These are phyloP conservation scores for Microstegium vimineum DNA, from an alignment of 176 grass and related monocot genomes.

Conservation along the genomic window DNA sequence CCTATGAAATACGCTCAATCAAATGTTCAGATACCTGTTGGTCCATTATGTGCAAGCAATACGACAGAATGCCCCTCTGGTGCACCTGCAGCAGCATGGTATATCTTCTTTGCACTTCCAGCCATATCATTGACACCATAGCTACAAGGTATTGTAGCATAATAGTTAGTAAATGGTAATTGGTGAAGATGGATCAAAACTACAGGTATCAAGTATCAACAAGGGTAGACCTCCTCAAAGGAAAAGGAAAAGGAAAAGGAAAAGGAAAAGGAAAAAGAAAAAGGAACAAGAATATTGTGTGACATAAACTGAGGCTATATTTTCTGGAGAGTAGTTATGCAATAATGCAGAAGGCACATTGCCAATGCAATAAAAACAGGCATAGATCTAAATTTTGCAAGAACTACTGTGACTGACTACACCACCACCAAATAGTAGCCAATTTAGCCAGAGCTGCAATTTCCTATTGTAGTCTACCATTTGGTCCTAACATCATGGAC, in stretches of 20 bases:
- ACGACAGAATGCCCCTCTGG: slow-evolving; percentile 63
- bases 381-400: neutral
- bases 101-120: slow-evolving; percentile 90
- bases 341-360: neutral
- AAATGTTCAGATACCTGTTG: slow-evolving; percentile 62
- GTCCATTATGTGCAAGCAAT: slow-evolving; percentile 95
- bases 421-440: neutral
- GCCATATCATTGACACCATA: slow-evolving; percentile 88
- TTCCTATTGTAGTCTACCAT: neutral
- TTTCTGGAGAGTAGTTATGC: neutral
- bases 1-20: neutral
- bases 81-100: slow-evolving; percentile 47
- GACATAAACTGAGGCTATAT: neutral
- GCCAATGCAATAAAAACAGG: neutral
- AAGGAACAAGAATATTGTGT: neutral
- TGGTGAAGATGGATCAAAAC: neutral
- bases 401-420: neutral
- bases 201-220: neutral
- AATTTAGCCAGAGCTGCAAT: slow-evolving; percentile 9
- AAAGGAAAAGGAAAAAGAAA: too few species aligned
- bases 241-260: too few species aligned
- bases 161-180: neutral
- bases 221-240: neutral
- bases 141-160: slow-evolving; percentile 23
- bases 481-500: neutral